Conservation (phyloP, 106 monocot genomes). For the Allium cepa region DNA sequence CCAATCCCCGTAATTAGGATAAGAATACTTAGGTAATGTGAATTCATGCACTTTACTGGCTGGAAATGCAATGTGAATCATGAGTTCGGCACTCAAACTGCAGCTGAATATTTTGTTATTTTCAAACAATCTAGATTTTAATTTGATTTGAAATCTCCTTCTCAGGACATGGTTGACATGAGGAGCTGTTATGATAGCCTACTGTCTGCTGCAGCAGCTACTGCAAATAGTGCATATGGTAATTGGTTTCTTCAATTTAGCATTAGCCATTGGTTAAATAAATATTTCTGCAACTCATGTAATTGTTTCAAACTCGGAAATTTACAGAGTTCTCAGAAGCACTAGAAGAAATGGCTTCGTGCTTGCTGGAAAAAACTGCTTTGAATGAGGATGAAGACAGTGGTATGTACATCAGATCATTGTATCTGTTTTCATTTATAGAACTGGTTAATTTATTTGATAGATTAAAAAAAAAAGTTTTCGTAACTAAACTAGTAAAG, state of each 20-base stretch:
- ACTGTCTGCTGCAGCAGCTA: conserved; percentile 79
- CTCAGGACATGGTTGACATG: conserved; percentile 82
- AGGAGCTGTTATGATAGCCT: conserved; percentile 77
- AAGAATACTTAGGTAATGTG: no score
- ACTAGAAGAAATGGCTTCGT: conserved; percentile 70
- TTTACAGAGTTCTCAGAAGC: conserved; percentile 85
- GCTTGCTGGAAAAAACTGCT: conserved; percentile 86
- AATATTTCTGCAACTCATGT: neutral
- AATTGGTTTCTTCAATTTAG: conserved; percentile 8
- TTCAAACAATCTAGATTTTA: no score
- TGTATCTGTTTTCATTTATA: neutral
- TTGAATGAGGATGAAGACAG: conserved; percentile 81
- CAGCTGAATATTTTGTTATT: no score
- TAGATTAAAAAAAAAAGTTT: no score
- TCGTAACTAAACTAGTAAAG: no score
- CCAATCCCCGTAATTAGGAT: no score
- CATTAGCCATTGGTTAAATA: neutral
- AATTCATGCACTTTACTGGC: no score
- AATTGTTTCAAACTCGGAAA: neutral
- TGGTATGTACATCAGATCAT: conserved; percentile 36
- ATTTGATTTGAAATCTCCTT: neutral
- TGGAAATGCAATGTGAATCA: no score
- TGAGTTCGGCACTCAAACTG: no score
- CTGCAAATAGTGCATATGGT: conserved; percentile 85
- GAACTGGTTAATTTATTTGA: no score